Evolutionary conservation across 345 rosid species (phyloP).

Genomic region (Clarkia xantiana): DNA sequence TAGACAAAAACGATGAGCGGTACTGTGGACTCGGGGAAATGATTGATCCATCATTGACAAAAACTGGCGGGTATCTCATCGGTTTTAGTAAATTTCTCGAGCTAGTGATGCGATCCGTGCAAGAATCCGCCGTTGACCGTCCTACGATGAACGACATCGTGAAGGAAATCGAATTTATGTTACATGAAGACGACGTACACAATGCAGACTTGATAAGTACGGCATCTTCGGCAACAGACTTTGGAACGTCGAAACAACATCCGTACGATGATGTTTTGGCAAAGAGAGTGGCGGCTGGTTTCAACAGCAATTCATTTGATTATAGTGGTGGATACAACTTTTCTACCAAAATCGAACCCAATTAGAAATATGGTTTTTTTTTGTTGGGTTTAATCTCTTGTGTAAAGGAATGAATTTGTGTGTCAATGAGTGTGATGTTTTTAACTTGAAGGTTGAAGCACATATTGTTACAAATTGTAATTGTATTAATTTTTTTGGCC

Average conservation of each 20-base stretch:
- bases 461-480: no score
- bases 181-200: conserved; percentile 52
- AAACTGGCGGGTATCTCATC: conserved; percentile 18
- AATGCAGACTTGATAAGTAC: conserved; percentile 59
- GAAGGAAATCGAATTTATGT: conserved; percentile 60
- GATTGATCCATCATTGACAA: conserved; percentile 53
- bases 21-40: conserved; percentile 51
- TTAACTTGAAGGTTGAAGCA: neutral
- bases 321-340: conserved; percentile 60
- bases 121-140: conserved; percentile 70
- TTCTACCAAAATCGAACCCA: conserved; percentile 54
- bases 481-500: no score
- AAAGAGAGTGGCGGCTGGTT: conserved; percentile 19
- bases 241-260: conserved; percentile 35
- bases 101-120: conserved; percentile 62
- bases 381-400: neutral
- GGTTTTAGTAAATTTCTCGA: conserved; percentile 59
- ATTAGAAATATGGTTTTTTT: conserved; percentile 13
- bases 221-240: conserved; percentile 69
- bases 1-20: conserved; percentile 46
- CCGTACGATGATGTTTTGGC: conserved; percentile 28
- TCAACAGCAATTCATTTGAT: conserved; percentile 32
- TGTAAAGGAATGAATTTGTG: no score
- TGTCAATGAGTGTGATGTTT: neutral
- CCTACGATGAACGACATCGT: conserved; percentile 85